These are phyloP conservation scores for Lachancea dasiensis DNA, from an alignment of 805 yeast genomes.

Conservation along the genomic window DNA sequence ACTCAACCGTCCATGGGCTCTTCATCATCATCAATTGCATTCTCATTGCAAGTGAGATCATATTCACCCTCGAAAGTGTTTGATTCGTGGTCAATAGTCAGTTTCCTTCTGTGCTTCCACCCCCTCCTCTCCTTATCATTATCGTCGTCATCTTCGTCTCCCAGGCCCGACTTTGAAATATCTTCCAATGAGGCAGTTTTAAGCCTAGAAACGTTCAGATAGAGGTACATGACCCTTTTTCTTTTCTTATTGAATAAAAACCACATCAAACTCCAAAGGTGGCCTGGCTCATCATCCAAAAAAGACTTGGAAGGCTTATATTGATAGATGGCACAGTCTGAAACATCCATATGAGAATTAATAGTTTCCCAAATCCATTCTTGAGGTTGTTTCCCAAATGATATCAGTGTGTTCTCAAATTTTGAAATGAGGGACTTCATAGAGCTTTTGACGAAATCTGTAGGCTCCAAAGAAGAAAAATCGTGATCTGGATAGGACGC, in stretches of 20 bases:
- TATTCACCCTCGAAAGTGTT: slow-evolving; percentile 40
- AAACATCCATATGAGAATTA: slow-evolving; percentile 67
- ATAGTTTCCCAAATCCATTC: slow-evolving; percentile 87
- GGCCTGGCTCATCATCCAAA: slow-evolving; percentile 36
- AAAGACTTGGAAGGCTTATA: slow-evolving; percentile 40
- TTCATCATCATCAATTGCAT: slow-evolving; percentile 35
- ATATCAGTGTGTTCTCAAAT: slow-evolving; percentile 71
- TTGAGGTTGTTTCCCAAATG: slow-evolving; percentile 49
- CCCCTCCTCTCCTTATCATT: slow-evolving; percentile 10
- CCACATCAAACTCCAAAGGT: slow-evolving; percentile 61
- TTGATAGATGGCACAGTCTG: slow-evolving; percentile 55
- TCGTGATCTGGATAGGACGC: slow-evolving; percentile 96
- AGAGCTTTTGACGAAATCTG: slow-evolving; percentile 53
- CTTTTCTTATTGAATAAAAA: slow-evolving; percentile 86
- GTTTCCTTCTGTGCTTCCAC: slow-evolving; percentile 20
- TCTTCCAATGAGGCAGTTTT: slow-evolving; percentile 33
- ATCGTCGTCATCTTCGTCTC: slow-evolving; percentile 35
- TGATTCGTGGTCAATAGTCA: slow-evolving; percentile 36
- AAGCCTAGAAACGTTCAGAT: slow-evolving; percentile 51
- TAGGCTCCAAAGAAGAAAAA: slow-evolving; percentile 79
- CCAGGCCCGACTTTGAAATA: slow-evolving; percentile 18
- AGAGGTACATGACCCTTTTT: slow-evolving; percentile 85
- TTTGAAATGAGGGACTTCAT: slow-evolving; percentile 49
- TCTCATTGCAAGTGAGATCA: slow-evolving; percentile 37
- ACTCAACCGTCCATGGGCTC: slow-evolving; percentile 11